Base-by-base conservation (phyloP, 306 rosid genomes). In the Begonia loranthoides region DNA sequence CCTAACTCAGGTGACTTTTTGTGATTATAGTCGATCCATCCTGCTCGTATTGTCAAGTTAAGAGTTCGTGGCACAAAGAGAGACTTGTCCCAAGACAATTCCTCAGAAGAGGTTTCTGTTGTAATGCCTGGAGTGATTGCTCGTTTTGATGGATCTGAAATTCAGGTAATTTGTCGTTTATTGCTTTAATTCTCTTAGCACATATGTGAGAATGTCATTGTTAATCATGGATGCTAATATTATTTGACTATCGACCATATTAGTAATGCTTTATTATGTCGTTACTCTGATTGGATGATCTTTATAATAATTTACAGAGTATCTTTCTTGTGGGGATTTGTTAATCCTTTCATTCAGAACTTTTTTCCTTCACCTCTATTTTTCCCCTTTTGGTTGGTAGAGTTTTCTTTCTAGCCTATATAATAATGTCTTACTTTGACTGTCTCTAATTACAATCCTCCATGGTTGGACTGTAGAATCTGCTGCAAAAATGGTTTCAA, bases 51-150 rank as follows among this genome's bases (percentile, higher is more conserved):
- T 69, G 52, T 83, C 38, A 87, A 87, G 75, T 65, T 90, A 59
- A 79, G 96, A 69, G 86, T 90, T 44, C 88, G 86, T 8, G 92
- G 99, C 68, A 74, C 86, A 9, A 90, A 86, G 71, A 86, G 82
- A 67, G 96, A 79, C 58, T 71, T 83, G 71, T 78, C 59, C 55
- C 82, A 86, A 58, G 96, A 77, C 41, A 58, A 80, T 50, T 83
- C 88, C 46, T 74, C 84, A 1, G 96, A 86, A 78, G 99, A 90
- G 77, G 87, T 86, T 71, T 86, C 87, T 55, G 66, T 78, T 57
- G 75, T 83, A 44, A 73, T 86, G 88, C 80, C 84, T 0, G 88
- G 99, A 12, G 84, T 80, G 5, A 66, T 90, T 67, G 93, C 88
- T 17, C 99, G 99, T 54, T 74, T 78, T 57, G 94, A 83, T 68